These are phyloP conservation scores for Lodderomyces metapsilosis DNA, from an alignment of 1,139 yeast species.

Conservation along the genomic window DNA sequence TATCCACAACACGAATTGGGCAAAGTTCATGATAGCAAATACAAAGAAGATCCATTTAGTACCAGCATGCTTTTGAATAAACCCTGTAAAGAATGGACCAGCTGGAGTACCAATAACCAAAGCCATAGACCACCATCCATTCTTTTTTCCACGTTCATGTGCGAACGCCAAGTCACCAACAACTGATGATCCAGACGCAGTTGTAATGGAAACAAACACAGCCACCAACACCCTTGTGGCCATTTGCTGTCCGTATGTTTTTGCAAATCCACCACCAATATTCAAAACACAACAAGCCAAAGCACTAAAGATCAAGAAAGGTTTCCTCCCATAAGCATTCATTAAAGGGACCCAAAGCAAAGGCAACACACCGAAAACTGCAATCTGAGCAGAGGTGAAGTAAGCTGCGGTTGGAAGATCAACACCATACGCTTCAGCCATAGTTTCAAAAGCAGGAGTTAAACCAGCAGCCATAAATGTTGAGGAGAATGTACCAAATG, in stretches of 20 bases:
- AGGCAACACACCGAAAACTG: constrained; percentile 16
- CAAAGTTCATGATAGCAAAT: constrained; percentile 17
- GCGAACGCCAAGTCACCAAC: constrained; percentile 18
- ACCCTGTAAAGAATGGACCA: constrained; percentile 19
- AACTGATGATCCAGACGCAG: constrained; percentile 17
- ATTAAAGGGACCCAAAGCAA: constrained; percentile 18
- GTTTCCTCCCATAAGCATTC: constrained; percentile 17
- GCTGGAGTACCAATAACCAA: constrained; percentile 17
- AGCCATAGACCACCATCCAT: constrained; percentile 19
- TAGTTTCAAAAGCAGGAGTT: constrained; percentile 17
- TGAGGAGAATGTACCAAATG: constrained; percentile 16
- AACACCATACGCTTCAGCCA: constrained; percentile 15
- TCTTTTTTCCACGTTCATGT: constrained; percentile 18
- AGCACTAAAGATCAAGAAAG: constrained; percentile 12
- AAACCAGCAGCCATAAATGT: constrained; percentile 20
- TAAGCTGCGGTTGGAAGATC: constrained; percentile 16
- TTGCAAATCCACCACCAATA: constrained; percentile 18
- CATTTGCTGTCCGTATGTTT: constrained; percentile 18
- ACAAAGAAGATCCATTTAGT: constrained; percentile 16
- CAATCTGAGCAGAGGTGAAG: constrained; percentile 18
- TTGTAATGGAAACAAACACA: constrained; percentile 15
- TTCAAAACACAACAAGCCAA: constrained; percentile 15
- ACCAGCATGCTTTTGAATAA: constrained; percentile 15
- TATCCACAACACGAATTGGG: constrained; percentile 13
- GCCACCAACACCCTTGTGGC: constrained; percentile 17